Conservation (phyloP, 495 filamentous ascomycete genomes). For the Aspergillus bridgeri region DNA sequence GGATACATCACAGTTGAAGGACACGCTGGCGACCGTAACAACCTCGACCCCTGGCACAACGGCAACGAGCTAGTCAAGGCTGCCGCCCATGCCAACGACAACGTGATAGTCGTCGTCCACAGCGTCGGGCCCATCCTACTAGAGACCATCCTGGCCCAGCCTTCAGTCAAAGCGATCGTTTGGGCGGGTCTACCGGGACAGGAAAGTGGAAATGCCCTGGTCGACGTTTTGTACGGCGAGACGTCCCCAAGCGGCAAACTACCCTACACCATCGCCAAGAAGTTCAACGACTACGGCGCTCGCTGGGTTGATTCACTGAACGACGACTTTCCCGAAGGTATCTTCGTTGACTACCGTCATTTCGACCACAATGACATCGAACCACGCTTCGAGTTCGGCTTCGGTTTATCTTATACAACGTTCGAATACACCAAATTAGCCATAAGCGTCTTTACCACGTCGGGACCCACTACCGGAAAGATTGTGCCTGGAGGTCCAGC, state of each 20-base stretch:
- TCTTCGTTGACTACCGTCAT: constrained; percentile 67
- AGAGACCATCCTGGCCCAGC: constrained; percentile 23
- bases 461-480: neutral
- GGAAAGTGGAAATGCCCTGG: constrained; percentile 53
- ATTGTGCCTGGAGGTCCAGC: neutral
- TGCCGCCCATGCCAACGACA: constrained; percentile 23
- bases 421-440: neutral
- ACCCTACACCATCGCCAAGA: constrained; percentile 64
- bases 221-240: constrained; percentile 56
- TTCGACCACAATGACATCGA: constrained; percentile 55
- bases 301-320: neutral
- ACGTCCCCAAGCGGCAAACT: constrained; percentile 59
- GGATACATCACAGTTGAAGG: constrained; percentile 61
- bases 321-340: constrained; percentile 42
- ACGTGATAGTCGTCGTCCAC: constrained; percentile 61
- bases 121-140: constrained; percentile 39
- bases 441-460: neutral
- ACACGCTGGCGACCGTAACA: constrained; percentile 55
- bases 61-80: constrained; percentile 24
- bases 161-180: constrained; percentile 61
- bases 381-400: constrained; percentile 65
- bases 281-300: constrained; percentile 52
- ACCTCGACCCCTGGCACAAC: constrained; percentile 41
- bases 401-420: constrained; percentile 42
- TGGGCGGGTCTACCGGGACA: constrained; percentile 59